These are phyloP conservation scores for Fraxinus angustifolia DNA, from an alignment of 305 asterid species.

Conservation along the genomic window DNA sequence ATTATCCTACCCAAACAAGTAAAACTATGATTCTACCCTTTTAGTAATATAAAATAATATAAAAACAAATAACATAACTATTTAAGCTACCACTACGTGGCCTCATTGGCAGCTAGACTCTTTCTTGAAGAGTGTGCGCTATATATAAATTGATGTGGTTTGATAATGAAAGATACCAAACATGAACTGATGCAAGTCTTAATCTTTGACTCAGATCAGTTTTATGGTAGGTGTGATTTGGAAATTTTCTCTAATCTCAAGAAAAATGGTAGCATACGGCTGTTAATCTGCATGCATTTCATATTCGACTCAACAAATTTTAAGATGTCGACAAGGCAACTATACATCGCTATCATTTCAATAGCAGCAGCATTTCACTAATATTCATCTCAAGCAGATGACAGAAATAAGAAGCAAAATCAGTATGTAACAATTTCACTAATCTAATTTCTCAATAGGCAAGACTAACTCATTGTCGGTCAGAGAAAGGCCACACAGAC, in stretches of 20 bases:
- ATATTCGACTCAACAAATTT: background rate
- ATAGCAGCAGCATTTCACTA: background rate
- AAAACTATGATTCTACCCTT: background rate
- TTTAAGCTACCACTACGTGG: background rate
- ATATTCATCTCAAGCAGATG: background rate
- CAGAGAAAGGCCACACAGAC: background rate
- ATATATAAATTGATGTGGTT: background rate
- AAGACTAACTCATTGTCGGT: constrained; percentile 16
- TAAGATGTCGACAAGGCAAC: background rate
- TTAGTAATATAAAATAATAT: too few relatives aligned
- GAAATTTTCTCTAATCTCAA: background rate
- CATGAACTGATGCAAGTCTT: background rate
- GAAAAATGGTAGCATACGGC: background rate
- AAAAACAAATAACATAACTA: background rate
- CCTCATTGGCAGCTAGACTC: background rate
- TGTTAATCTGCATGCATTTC: background rate
- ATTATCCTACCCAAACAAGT: background rate
- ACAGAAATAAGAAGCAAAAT: background rate
- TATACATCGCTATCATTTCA: background rate
- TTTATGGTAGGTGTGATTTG: background rate
- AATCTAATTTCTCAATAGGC: constrained; percentile 24
- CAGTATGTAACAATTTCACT: constrained; percentile 19
- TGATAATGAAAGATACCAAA: constrained; percentile 1
- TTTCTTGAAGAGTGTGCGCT: background rate
- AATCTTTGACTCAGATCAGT: background rate